Conservation (phyloP, 495 filamentous ascomycete genomes). For the Rostrohypoxylon terebratum region DNA sequence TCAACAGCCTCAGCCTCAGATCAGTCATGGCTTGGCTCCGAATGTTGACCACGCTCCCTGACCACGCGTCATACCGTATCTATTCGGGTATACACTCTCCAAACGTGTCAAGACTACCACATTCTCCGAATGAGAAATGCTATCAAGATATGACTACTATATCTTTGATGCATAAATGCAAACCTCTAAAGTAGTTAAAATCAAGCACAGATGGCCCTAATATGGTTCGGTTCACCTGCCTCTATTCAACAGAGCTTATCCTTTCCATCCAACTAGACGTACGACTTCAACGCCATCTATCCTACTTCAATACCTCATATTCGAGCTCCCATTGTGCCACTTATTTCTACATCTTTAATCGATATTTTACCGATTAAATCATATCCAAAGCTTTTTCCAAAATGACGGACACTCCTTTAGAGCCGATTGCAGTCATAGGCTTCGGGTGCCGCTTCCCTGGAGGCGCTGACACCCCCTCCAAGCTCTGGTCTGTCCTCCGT, state of each 20-base stretch:
- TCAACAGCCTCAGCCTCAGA: background rate
- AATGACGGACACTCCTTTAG: conserved; percentile 6
- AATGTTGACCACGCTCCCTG: background rate
- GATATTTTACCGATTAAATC: background rate
- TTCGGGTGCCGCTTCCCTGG: conserved; percentile 5
- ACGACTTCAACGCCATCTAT: conserved; percentile 1
- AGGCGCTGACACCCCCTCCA: conserved; percentile 2
- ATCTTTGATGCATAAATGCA: background rate
- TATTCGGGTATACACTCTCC: background rate
- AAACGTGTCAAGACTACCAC: background rate
- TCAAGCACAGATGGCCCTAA: background rate
- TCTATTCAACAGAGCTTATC: conserved; percentile 6
- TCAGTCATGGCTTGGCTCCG: background rate
- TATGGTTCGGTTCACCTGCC: background rate
- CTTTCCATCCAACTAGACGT: background rate
- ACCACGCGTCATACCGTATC: background rate
- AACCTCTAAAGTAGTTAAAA: background rate
- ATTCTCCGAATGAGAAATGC: background rate
- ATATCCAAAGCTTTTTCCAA: background rate
- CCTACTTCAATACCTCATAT: background rate
- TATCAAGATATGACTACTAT: background rate
- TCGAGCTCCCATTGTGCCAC: background rate
- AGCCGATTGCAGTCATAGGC: conserved; percentile 3
- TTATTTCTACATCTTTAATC: background rate
- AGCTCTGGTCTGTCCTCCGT: conserved; percentile 1